Evolutionary conservation across 2,329 filamentous ascomycete species (phyloP).

Genomic region (Ophiostoma triangulosporum): DNA sequence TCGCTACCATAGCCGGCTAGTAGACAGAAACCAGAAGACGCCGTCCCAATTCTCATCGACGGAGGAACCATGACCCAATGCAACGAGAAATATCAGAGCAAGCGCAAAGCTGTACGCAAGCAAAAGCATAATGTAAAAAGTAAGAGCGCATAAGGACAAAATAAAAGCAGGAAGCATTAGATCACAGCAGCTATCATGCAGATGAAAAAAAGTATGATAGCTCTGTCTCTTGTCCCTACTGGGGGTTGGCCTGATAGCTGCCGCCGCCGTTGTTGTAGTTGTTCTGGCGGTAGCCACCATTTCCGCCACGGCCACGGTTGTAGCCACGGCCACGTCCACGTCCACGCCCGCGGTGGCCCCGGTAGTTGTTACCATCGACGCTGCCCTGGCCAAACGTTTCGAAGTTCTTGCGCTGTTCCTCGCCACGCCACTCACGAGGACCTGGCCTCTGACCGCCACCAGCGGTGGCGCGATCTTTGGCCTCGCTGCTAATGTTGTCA

Average conservation of each 20-base stretch:
- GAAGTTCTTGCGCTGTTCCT: slow-evolving; percentile 29
- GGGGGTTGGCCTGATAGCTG: background rate
- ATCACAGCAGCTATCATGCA: too few relatives aligned
- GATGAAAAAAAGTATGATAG: too few relatives aligned
- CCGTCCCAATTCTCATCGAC: background rate
- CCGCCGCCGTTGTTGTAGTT: slow-evolving; percentile 2
- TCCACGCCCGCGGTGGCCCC: slow-evolving; percentile 65
- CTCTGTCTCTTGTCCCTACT: slow-evolving; percentile 67
- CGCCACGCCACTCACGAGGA: background rate
- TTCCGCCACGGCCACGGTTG: slow-evolving; percentile 57
- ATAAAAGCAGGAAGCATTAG: slow-evolving; percentile 24
- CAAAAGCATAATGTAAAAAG: background rate
- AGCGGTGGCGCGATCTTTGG: slow-evolving; percentile 73
- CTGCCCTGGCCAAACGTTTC: slow-evolving; percentile 97
- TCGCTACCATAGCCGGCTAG: background rate
- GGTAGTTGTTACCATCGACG: slow-evolving; percentile 66
- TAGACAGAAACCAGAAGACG: background rate
- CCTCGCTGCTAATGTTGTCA: slow-evolving; percentile 93
- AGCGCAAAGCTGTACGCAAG: background rate
- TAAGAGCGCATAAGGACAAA: background rate
- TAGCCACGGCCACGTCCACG: slow-evolving; percentile 52
- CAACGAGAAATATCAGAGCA: background rate
- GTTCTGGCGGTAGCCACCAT: slow-evolving; percentile 14
- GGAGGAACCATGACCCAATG: background rate
- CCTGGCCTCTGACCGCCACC: slow-evolving; percentile 47